Conservation (phyloP, 257 asterid species). For the Primulina huaijiensis region DNA sequence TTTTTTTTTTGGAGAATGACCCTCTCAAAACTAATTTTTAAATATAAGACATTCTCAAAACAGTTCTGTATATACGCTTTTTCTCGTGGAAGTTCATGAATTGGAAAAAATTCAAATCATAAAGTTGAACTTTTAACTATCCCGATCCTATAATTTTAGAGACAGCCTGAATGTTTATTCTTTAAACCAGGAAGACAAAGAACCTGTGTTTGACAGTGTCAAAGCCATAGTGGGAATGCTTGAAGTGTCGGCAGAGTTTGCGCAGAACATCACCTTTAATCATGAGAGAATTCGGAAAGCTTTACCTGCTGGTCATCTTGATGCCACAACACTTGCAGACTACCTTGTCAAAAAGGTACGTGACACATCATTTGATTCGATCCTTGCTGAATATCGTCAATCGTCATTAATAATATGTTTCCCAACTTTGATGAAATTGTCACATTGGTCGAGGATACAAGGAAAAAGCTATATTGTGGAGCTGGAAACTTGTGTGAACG, state of each 20-base stretch:
- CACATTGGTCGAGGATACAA: too few species aligned
- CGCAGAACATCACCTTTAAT: slow-evolving; percentile 74
- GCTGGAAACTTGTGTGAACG: too few species aligned
- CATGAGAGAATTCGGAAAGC: slow-evolving; percentile 60
- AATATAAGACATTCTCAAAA: background rate
- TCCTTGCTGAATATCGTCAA: background rate
- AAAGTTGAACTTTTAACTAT: too few species aligned
- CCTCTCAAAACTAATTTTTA: background rate
- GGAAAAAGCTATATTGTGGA: too few species aligned
- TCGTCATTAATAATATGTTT: background rate
- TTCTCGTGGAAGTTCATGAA: too few species aligned
- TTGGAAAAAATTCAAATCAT: too few species aligned
- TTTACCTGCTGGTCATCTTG: slow-evolving; percentile 97
- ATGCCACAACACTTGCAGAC: slow-evolving; percentile 96
- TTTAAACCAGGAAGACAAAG: slow-evolving; percentile 83
- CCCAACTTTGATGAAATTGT: too few species aligned
- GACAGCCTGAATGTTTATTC: slow-evolving; percentile 8
- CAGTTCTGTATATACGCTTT: too few species aligned
- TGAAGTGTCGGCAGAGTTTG: slow-evolving; percentile 94
- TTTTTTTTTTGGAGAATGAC: background rate
- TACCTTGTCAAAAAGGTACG: slow-evolving; percentile 92
- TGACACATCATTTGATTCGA: background rate
- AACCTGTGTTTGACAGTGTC: slow-evolving; percentile 93
- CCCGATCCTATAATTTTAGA: background rate
- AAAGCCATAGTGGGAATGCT: slow-evolving; percentile 91